Evolutionary conservation across 352 stramenopile species (phyloP), one percentile per base, ranked within the genome.

Genomic region (Globisporangium carolinianum): DNA sequence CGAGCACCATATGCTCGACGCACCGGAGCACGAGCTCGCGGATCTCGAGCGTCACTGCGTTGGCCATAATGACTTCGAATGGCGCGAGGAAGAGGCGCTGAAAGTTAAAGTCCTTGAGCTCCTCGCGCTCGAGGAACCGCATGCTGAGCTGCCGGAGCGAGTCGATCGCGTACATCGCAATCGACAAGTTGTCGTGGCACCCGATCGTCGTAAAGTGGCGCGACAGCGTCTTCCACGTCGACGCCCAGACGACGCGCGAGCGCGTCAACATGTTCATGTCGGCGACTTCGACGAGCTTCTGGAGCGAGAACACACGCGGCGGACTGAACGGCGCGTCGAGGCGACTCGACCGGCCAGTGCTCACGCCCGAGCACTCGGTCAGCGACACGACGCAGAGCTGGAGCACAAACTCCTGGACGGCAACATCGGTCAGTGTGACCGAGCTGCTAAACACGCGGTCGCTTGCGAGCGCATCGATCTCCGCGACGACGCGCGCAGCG

Each of bases 141-240:
- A 99, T 97, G 59, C 96, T 98, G n/a, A 99, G 79, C 75, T 99
- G 98, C 43, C 97, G 96, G 18, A 99, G 78, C 18, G 96, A 98
- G 73, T 99, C 98, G 51, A 99, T 98, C 1, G 97, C 96, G 67
- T 98, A 99, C 85, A 99, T 98, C 49, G 96, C 97, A 24, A 99
- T 88, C 53, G 94, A 94, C 45, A 97, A 76, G 64, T 99, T 98
- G 47, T 97, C 83, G 62, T 99, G 86, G 56, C 94, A 98, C 14
- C 97, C 97, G 38, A 99, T 97, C 45, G 89, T 92, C 5, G 96
- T 96, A 71, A 99, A 99, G 66, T 99, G 97, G n/a, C 89, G 73
- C 3, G 93, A 96, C 47, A 99, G 87, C 17, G 96, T 89, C 48
- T 87, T 81, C 98, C 98, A 99, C 42, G 99, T 97, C 57, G 97